Conservation (phyloP, 768 basidiomycete species). For the Tylopilus subfusipes region DNA sequence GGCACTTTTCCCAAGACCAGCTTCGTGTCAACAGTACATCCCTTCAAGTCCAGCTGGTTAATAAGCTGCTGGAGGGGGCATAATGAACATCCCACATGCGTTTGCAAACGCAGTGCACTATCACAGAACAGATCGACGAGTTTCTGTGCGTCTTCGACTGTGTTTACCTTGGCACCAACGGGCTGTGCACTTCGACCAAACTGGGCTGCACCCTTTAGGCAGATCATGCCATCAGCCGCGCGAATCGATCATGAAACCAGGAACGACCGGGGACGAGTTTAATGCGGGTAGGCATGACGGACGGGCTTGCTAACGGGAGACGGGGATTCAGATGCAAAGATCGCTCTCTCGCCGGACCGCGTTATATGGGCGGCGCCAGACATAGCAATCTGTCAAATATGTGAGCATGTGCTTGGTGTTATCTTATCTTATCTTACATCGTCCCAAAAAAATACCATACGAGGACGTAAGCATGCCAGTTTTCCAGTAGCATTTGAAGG, state of each 20-base stretch:
- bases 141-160: slow-evolving; percentile 15
- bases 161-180: slow-evolving; percentile 12
- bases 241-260: background rate
- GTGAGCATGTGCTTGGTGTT: background rate
- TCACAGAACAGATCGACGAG: slow-evolving; percentile 16
- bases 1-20: background rate
- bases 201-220: slow-evolving; percentile 11
- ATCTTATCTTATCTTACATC: background rate
- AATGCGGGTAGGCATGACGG: slow-evolving; percentile 6
- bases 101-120: background rate
- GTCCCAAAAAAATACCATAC: background rate
- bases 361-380: background rate
- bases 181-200: slow-evolving; percentile 15
- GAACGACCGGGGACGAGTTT: slow-evolving; percentile 7
- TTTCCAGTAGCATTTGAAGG: background rate
- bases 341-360: background rate
- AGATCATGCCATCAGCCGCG: background rate
- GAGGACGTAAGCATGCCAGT: background rate
- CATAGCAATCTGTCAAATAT: background rate
- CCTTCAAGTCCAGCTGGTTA: slow-evolving; percentile 12
- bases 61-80: slow-evolving; percentile 5
- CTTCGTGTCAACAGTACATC: slow-evolving; percentile 21
- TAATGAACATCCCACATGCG: background rate
- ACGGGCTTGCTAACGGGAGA: background rate
- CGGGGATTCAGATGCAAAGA: background rate